Percentiles rank a stretch among this genome's conserved stretches.
Conservation (phyloP, 2,329 filamentous ascomycete genomes). For the Ceratocystis cubensis region DNA sequence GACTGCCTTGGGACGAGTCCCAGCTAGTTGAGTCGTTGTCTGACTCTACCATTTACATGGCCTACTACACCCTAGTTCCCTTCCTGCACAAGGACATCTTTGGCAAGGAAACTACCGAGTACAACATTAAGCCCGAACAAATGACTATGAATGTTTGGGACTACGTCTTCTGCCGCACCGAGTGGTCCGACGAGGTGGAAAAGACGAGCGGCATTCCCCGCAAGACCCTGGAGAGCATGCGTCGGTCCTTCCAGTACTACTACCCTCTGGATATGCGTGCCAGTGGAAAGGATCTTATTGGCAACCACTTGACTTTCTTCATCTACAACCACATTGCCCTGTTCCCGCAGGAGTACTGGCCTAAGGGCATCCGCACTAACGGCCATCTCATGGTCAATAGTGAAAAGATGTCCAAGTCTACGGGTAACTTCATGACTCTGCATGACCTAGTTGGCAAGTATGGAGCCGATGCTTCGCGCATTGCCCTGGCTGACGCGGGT, state of each 20-base stretch:
- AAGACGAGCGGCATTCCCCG: conserved; percentile 57
- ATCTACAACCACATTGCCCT: conserved; percentile 87
- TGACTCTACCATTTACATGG: conserved; percentile 88
- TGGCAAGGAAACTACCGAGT: conserved; percentile 56
- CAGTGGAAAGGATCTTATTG: conserved; percentile 85
- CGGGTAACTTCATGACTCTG: conserved; percentile 92
- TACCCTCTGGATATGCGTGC: conserved; percentile 83
- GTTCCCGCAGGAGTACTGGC: conserved; percentile 83
- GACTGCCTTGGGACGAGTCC: conserved; percentile 82
- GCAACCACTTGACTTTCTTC: conserved; percentile 92
- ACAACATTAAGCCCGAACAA: conserved; percentile 64
- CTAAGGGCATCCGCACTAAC: conserved; percentile 71
- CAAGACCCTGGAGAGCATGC: conserved; percentile 63
- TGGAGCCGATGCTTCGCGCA: conserved; percentile 81
- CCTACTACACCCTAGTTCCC: conserved; percentile 55
- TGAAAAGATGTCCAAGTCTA: conserved; percentile 97
- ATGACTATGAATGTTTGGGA: conserved; percentile 96
- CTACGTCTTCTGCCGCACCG: conserved; percentile 73
- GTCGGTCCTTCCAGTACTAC: conserved; percentile 91
- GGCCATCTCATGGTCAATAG: conserved; percentile 91
- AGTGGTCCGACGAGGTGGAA: conserved; percentile 53
- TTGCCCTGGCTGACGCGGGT: conserved; percentile 86
- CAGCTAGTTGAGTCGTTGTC: conserved; percentile 87
- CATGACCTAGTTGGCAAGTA: conserved; percentile 80
- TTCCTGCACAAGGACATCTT: conserved; percentile 75